Conservation (phyloP, 208 protist genomes). For the Herpetomonas tarakana region DNA sequence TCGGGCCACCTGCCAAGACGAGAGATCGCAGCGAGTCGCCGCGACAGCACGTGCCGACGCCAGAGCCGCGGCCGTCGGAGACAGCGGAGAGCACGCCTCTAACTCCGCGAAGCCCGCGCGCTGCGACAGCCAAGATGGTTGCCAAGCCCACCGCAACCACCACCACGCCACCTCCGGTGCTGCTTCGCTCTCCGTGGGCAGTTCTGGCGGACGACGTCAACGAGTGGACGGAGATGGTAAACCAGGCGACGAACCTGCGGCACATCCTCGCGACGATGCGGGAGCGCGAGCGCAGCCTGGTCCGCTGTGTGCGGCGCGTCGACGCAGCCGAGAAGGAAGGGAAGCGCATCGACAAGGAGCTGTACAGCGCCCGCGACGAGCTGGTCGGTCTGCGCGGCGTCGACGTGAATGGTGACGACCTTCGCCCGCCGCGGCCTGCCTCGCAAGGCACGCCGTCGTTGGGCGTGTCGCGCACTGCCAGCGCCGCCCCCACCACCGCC, state of each 20-base stretch:
- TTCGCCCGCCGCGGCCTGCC: slow-evolving; percentile 6
- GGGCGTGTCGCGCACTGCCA: not conserved
- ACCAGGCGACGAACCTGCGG: slow-evolving; percentile 28
- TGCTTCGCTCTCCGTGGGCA: slow-evolving; percentile 6
- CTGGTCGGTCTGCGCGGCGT: slow-evolving; percentile 10
- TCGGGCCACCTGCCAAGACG: too few relatives aligned
- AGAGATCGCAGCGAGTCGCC: too few relatives aligned
- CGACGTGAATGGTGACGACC: slow-evolving; percentile 21
- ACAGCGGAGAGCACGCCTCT: not conserved
- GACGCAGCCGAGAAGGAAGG: slow-evolving; percentile 4
- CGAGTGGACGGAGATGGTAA: slow-evolving; percentile 24
- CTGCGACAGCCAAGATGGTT: too few relatives aligned
- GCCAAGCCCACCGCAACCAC: slow-evolving; percentile 9
- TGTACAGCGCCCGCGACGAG: slow-evolving; percentile 25
- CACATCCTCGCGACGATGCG: slow-evolving; percentile 20
- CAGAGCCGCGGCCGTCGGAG: not conserved
- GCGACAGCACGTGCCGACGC: too few relatives aligned
- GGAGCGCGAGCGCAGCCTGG: slow-evolving; percentile 23
- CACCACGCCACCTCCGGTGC: not conserved
- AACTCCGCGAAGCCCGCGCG: too few relatives aligned
- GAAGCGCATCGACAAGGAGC: slow-evolving; percentile 23
- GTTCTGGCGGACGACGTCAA: slow-evolving; percentile 26
- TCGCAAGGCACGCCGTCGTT: slow-evolving; percentile 4
- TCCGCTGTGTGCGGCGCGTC: slow-evolving; percentile 1
- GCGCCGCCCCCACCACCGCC: not conserved